Evolutionary conservation across 306 rosid genomes (phyloP).

Genomic region (Sicyos edulis): DNA sequence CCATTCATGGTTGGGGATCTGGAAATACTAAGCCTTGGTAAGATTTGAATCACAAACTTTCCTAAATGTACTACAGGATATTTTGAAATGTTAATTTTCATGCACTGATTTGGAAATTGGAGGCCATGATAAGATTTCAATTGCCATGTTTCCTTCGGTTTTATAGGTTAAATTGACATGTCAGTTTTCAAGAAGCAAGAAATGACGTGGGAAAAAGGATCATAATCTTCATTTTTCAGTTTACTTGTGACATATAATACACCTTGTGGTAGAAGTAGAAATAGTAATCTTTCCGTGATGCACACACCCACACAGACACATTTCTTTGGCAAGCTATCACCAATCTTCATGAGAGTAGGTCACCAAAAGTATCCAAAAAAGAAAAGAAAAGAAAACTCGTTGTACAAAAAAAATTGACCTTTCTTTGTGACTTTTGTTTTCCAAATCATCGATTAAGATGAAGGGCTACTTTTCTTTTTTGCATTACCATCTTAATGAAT

Average conservation of each 20-base stretch:
- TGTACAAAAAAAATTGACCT: not conserved
- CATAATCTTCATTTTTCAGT: conserved; percentile 5
- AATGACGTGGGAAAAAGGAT: not conserved
- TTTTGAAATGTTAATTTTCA: not conserved
- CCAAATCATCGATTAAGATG: not conserved
- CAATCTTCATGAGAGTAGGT: not conserved
- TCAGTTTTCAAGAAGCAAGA: not conserved
- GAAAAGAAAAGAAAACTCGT: not conserved
- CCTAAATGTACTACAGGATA: not conserved
- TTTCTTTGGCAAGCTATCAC: not conserved
- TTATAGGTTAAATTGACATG: not conserved
- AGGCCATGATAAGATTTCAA: conserved; percentile 21
- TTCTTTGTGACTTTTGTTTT: not conserved
- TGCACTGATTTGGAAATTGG: not conserved
- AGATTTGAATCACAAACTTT: not conserved
- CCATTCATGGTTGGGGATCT: conserved; percentile 73
- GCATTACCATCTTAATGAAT: not conserved
- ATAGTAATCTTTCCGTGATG: conserved; percentile 1
- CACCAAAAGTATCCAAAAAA: not conserved
- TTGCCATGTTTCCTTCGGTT: not conserved
- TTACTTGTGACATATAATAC: not conserved
- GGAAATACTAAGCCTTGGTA: conserved; percentile 76
- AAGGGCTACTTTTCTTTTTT: not conserved
- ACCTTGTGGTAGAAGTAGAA: not conserved
- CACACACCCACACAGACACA: not conserved